Base-by-base conservation (phyloP, 2,329 filamentous ascomycete species). In the Rutstroemia sydowiana region DNA sequence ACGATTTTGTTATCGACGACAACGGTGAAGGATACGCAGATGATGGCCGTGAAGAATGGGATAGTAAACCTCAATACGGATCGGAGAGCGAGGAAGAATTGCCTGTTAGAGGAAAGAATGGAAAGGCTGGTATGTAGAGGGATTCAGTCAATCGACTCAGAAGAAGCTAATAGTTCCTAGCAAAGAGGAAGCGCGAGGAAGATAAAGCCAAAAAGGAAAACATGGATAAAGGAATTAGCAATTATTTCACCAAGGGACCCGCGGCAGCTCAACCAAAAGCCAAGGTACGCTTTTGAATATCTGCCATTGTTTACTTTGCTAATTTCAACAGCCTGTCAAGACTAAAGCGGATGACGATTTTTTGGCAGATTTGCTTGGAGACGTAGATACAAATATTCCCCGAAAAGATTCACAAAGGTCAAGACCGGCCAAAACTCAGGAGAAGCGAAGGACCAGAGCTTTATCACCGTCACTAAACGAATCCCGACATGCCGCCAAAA, bases 1-100 rank as follows among this genome's bases (percentile, higher is more conserved):
- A 98, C 63, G 93, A 98, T 71, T 98, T 98, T 65, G 92, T 98
- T 48, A 91, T 98, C 55, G 93, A 97, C 73, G 93, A 98, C 72
- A 95, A 96, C 73, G 92, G 92, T 65, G 89, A 92, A 67, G 92
- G 93, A 34, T 98, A 98, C 65, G 92, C 89, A 59, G 92, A 97
- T 67, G 93, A 97, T 66, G 93, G 93, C 55, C 85, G 93, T 51
- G 91, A 95, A 71, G 93, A 97, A 63, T 92, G 92, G 91, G 77
- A 85, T 58, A 74, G 76, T 28, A 76, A 76, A 54, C 73, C 80
- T 66, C 75, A 78, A 57, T 81, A 85, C 67, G 78, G 85, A 56
- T 87, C 84, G 32, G 89, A 93, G 55, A 91, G 83, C 56, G 88
- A 95, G 39, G 84, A 84, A 32, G 81, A 88, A 32, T 66, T 67